Percentiles rank a stretch among this genome's conserved stretches.
These are phyloP conservation scores for Lolium rigidum DNA, from an alignment of 176 grass and related monocot species.

Conservation along the genomic window DNA sequence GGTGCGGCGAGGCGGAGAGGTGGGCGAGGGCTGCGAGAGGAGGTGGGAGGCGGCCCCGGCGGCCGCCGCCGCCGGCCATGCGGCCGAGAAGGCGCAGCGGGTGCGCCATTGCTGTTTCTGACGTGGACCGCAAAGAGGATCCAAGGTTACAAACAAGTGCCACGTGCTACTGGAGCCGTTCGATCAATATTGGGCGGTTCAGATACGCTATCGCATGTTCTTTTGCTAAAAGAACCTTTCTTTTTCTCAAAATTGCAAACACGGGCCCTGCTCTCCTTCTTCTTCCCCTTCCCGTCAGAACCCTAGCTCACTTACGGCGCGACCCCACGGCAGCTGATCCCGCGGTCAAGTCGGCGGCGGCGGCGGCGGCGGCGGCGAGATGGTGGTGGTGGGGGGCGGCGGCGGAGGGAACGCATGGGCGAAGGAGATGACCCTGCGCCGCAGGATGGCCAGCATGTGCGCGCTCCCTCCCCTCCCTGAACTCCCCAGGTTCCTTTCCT, in stretches of 20 bases:
- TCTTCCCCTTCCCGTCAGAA: not conserved
- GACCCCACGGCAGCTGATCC: conserved; percentile 21
- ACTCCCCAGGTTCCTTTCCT: not conserved
- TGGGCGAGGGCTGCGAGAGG: conserved; percentile 26
- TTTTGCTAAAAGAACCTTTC: not conserved
- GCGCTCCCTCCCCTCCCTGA: not conserved
- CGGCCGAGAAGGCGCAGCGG: conserved; percentile 49
- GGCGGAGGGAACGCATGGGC: conserved; percentile 41
- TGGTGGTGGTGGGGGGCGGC: conserved; percentile 45
- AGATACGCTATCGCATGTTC: not conserved
- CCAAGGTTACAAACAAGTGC: conserved; percentile 1
- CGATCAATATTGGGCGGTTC: not conserved
- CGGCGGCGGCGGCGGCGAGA: conserved; percentile 1
- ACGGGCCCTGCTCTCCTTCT: not conserved
- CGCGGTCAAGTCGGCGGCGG: not conserved
- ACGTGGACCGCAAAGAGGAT: conserved; percentile 3
- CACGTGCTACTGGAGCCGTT: not conserved
- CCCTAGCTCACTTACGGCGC: conserved; percentile 38
- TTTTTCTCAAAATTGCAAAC: not conserved
- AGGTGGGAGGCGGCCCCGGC: conserved; percentile 20
- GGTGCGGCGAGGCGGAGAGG: not conserved
- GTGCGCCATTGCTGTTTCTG: conserved; percentile 41
- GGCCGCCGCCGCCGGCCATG: conserved; percentile 29
- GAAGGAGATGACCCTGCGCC: conserved; percentile 67
- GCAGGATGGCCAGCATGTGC: conserved; percentile 67